These are phyloP conservation scores for Phoma sp. DNA, from an alignment of 2,329 filamentous ascomycete species.

Conservation along the genomic window DNA sequence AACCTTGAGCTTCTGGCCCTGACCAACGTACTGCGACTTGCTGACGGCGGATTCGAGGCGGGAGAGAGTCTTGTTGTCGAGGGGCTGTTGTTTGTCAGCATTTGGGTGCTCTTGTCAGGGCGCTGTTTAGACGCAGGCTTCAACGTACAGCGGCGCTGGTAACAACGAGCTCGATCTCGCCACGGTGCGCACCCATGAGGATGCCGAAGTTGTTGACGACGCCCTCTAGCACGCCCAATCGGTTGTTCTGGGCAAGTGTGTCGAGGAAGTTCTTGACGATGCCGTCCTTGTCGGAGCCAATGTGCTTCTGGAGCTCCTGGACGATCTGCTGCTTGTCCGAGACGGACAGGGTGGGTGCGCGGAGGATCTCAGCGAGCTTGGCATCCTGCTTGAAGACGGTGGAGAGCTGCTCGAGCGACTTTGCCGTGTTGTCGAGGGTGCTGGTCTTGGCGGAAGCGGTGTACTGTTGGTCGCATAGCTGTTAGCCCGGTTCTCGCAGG, in stretches of 20 bases:
- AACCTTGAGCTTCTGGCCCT: constrained; percentile 98
- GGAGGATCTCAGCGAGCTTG: constrained; percentile 79
- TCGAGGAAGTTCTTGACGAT: constrained; percentile 93
- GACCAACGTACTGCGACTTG: constrained; percentile 87
- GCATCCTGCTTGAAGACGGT: constrained; percentile 78
- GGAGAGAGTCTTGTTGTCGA: constrained; percentile 84
- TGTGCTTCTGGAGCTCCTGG: constrained; percentile 83
- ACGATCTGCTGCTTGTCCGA: constrained; percentile 87
- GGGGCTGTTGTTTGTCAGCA: constrained; percentile 61
- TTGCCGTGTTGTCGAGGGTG: constrained; percentile 83
- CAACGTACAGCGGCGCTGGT: constrained; percentile 83
- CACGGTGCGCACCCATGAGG: constrained; percentile 86
- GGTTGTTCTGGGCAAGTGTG: constrained; percentile 95
- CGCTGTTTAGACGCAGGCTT: neutral
- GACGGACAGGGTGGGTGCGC: constrained; percentile 77
- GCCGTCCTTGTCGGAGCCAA: constrained; percentile 71
- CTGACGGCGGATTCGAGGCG: constrained; percentile 86
- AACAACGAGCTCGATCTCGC: constrained; percentile 92
- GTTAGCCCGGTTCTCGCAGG: constrained; percentile 30
- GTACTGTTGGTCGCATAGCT: constrained; percentile 67
- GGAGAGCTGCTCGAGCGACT: constrained; percentile 74
- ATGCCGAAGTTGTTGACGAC: constrained; percentile 86
- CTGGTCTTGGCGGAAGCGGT: constrained; percentile 91
- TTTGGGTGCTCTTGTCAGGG: neutral
- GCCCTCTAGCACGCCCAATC: constrained; percentile 79